These are phyloP conservation scores for Drechslerella coelobrocha DNA, from an alignment of 2,329 filamentous ascomycete species.

Conservation along the genomic window DNA sequence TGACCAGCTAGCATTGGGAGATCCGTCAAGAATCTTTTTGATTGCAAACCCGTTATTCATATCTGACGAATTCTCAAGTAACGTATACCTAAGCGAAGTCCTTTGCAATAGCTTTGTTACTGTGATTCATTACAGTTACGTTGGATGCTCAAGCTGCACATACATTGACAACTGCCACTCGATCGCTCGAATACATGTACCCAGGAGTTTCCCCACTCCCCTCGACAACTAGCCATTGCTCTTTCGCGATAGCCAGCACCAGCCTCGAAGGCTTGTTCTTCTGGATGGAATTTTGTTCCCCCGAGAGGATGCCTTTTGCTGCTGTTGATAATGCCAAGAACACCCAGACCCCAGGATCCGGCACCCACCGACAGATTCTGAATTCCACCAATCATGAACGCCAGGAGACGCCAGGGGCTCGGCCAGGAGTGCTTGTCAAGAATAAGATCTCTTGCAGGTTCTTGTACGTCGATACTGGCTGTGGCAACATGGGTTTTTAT, in stretches of 20 bases:
- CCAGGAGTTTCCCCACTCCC: background rate
- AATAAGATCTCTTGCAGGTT: conserved; percentile 38
- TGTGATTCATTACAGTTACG: too few species aligned
- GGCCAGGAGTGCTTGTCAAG: conserved; percentile 27
- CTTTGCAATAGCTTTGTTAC: too few species aligned
- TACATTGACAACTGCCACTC: too few species aligned
- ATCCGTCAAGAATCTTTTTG: background rate
- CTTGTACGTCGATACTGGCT: conserved; percentile 16
- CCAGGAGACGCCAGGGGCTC: conserved; percentile 23
- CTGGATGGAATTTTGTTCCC: conserved; percentile 50
- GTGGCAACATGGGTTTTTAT: conserved; percentile 30
- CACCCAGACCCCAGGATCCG: conserved; percentile 32
- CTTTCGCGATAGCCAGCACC: background rate
- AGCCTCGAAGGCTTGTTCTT: background rate
- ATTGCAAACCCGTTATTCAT: too few species aligned
- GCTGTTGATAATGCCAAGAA: conserved; percentile 28
- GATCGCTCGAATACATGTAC: too few species aligned
- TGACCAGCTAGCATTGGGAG: background rate
- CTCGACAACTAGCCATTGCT: background rate
- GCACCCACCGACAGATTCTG: conserved; percentile 29
- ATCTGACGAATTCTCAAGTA: too few species aligned
- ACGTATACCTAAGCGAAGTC: too few species aligned
- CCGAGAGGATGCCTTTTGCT: conserved; percentile 23
- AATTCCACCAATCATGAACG: conserved; percentile 46
- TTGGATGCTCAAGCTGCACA: too few species aligned